Conservation (phyloP, 495 filamentous ascomycete genomes). For the Aspergillus leporis region DNA sequence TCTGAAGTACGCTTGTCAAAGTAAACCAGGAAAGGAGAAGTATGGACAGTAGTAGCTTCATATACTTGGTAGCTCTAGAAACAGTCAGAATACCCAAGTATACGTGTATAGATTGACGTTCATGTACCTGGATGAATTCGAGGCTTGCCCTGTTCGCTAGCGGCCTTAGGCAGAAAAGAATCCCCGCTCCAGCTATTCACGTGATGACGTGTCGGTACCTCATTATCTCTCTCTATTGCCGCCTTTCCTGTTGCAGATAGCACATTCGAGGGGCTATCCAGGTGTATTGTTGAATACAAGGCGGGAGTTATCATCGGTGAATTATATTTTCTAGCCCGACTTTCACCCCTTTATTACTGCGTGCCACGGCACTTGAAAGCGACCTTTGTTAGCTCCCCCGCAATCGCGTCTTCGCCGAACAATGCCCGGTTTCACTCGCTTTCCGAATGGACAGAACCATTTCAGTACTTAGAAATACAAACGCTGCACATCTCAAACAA, state of each 20-base stretch:
- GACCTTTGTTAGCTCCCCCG: slow-evolving; percentile 36
- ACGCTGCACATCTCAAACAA: background rate
- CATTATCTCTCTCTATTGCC: background rate
- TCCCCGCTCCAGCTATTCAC: slow-evolving; percentile 7
- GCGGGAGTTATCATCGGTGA: background rate
- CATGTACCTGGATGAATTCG: too few relatives aligned
- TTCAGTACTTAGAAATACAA: slow-evolving; percentile 14
- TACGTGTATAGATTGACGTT: too few relatives aligned
- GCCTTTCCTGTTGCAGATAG: background rate
- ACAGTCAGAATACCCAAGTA: too few relatives aligned
- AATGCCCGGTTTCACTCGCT: slow-evolving; percentile 38
- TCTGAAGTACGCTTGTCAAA: too few relatives aligned
- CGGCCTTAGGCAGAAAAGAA: slow-evolving; percentile 1
- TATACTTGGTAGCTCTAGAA: too few relatives aligned
- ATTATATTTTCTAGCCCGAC: background rate
- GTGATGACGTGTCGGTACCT: slow-evolving; percentile 17
- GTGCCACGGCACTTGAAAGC: background rate
- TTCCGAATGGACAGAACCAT: slow-evolving; percentile 33
- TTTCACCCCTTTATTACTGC: background rate
- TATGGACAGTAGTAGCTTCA: too few relatives aligned
- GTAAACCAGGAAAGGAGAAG: too few relatives aligned
- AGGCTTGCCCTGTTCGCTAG: background rate
- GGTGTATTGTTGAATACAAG: background rate
- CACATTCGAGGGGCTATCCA: background rate
- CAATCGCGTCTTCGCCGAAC: slow-evolving; percentile 42